Evolutionary conservation across 2,329 filamentous ascomycete species (phyloP), one percentile per base, ranked within the genome.

Genomic region (Fusarium pseudocircinatum): DNA sequence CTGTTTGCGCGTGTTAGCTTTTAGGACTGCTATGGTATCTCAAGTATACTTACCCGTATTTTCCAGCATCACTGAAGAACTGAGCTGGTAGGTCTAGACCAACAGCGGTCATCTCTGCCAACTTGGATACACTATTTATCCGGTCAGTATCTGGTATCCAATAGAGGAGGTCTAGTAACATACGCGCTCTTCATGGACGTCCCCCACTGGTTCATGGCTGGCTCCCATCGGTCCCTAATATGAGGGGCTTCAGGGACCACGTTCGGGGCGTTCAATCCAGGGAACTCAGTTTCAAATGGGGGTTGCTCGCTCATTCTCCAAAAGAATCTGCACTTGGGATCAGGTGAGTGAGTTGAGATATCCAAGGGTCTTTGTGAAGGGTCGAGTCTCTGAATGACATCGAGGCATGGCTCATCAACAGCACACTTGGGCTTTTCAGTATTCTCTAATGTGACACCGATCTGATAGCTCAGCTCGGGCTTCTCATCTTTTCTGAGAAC

Each of bases 371-470:
- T 82, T 83, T 91, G 87, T 4, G 82, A 82, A 4, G 87, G 88
- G 6, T 83, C 84, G 30, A 91, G 84, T 9, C 88, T 84, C 74
- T 83, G 74, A 73, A 91, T 90, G 47, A 91, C 85, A 69, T 85
- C 82, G 39, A 90, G 84, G 72, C 89, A 91, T 36, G 88, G 87
- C 83, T 87, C 88, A 79, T 90, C 87, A 72, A 89, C 88, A 66
- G 89, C 89, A 79, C 89, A 91, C 81, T 89, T 90, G 61, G 89
- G 89, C 82, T 87, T 89, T 83, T 91, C 89, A 3, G 89, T 91
- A 81, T 90, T 88, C 75, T 90, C 89, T 62, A 91, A 85, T 37
- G 89, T 91, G 46, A 90, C 89, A 71, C 89, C 89, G 56, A 91
- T 84, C 81, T 91, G 89, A 82, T 89, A 90, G 77, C 86, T 85